phyloP scores from a whole-genome alignment of 2,329 filamentous ascomycete genomes.

The Colletotrichum scovillei region DNA sequence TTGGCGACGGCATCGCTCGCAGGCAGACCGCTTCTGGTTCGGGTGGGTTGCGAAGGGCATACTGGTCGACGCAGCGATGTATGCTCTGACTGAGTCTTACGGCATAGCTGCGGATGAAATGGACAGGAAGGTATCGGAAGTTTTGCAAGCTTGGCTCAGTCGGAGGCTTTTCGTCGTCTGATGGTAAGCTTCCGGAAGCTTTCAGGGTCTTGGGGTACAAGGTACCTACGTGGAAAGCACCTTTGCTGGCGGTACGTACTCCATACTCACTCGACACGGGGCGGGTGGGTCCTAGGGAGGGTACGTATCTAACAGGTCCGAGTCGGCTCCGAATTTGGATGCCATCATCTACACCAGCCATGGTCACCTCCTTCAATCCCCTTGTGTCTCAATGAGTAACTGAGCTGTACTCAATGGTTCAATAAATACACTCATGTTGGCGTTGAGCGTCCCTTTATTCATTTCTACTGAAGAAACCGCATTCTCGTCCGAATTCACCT shows the following conservation, averaged over 20 bases:
- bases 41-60: constrained; percentile 39
- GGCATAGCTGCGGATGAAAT: not conserved
- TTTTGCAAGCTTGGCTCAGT: not conserved
- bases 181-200: not conserved
- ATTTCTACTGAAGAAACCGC: too few species aligned
- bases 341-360: too few species aligned
- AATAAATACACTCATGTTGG: too few species aligned
- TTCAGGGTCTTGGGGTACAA: not conserved
- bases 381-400: too few species aligned
- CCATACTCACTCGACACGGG: not conserved
- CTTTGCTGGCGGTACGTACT: too few species aligned
- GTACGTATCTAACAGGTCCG: not conserved
- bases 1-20: constrained; percentile 46
- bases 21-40: constrained; percentile 46
- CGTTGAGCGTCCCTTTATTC: too few species aligned
- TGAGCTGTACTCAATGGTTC: too few species aligned
- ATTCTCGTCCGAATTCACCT: too few species aligned
- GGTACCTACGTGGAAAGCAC: too few species aligned
- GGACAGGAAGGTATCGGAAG: not conserved
- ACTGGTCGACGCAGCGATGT: not conserved
- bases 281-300: too few species aligned
- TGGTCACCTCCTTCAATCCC: too few species aligned
- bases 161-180: not conserved
- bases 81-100: not conserved
- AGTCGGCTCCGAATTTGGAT: not conserved